Conservation (phyloP, 2,329 filamentous ascomycete genomes). For the Cryphonectria radicalis region DNA sequence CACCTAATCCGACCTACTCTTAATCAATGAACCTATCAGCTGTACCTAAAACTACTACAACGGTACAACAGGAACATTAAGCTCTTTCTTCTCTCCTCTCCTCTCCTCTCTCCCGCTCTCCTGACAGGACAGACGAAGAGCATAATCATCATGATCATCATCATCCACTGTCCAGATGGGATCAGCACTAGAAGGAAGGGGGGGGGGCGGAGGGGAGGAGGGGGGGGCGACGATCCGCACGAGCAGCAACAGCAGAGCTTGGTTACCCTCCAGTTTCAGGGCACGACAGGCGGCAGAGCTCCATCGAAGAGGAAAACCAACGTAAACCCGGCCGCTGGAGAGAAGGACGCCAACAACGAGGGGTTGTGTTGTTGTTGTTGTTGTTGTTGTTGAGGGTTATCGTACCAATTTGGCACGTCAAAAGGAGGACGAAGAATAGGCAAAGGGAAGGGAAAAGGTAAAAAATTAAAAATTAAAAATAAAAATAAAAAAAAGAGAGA, state of each 20-base stretch:
- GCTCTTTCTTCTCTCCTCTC: neutral
- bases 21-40: neutral
- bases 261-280: neutral
- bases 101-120: neutral
- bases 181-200: neutral
- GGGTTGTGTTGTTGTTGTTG: neutral
- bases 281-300: neutral
- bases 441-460: too few relatives aligned
- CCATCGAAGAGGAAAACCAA: neutral
- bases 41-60: neutral
- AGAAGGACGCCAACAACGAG: neutral
- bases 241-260: neutral
- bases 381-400: too few relatives aligned
- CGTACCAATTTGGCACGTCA: neutral
- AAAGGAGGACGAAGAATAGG: neutral
- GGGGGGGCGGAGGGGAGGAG: neutral
- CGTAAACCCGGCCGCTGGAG: neutral
- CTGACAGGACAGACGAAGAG: neutral
- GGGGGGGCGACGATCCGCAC: neutral
- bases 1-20: neutral
- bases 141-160: neutral
- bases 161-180: neutral
- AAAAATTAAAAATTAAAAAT: too few relatives aligned
- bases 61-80: neutral
- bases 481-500: too few relatives aligned